Percentiles rank a stretch among this genome's conserved stretches.
Conservation (phyloP, 306 rosid genomes). For the Casuarina equisetifolia region DNA sequence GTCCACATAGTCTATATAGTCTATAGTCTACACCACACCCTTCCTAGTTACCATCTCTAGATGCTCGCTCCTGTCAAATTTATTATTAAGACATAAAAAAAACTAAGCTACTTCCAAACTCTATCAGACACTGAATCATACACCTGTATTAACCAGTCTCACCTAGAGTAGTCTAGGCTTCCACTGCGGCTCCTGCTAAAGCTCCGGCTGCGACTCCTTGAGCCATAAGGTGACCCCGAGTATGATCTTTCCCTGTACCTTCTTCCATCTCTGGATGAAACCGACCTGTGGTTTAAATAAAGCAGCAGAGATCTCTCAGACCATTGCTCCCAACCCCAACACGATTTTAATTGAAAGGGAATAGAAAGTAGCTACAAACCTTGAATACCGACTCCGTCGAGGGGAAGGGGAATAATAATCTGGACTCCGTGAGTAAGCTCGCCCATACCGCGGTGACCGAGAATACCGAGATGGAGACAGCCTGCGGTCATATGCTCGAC, state of each 20-base stretch:
- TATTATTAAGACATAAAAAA: no score
- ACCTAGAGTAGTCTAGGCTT: constrained; percentile 53
- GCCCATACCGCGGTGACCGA: constrained; percentile 44
- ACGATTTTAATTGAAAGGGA: background rate
- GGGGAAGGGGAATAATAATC: constrained; percentile 52
- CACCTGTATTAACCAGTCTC: constrained; percentile 7
- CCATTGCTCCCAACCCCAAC: background rate
- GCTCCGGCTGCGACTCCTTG: constrained; percentile 51
- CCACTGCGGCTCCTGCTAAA: constrained; percentile 45
- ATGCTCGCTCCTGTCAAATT: no score
- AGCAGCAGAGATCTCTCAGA: background rate
- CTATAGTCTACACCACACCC: no score
- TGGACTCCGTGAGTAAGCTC: constrained; percentile 50
- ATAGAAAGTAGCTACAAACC: constrained; percentile 30
- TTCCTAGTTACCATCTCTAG: no score
- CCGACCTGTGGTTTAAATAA: constrained; percentile 43
- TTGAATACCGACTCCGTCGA: constrained; percentile 44
- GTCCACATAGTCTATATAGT: no score
- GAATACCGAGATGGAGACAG: constrained; percentile 39
- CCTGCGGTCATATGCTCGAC: constrained; percentile 45
- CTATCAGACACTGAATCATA: background rate
- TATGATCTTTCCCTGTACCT: constrained; percentile 48
- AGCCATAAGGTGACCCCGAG: constrained; percentile 59
- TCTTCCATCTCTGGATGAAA: constrained; percentile 51
- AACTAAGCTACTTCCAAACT: no score